Conservation (phyloP, 1,139 yeast species). For the Debaryomyces nepalensis region DNA sequence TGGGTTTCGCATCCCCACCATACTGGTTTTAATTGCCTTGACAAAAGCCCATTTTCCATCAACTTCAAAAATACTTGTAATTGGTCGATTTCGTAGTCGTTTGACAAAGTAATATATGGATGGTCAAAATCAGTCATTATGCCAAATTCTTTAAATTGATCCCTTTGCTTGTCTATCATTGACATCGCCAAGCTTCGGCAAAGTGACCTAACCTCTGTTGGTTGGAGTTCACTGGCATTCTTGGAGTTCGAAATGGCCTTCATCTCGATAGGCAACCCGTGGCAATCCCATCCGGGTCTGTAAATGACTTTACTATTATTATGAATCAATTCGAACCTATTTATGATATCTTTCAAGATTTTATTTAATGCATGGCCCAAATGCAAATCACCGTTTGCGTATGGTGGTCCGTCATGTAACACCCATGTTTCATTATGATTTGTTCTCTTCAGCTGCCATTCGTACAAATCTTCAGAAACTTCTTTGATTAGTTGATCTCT, state of each 20-base stretch:
- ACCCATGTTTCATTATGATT: constrained; percentile 51
- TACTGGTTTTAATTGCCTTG: constrained; percentile 89
- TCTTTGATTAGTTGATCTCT: constrained; percentile 30
- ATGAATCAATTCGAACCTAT: constrained; percentile 65
- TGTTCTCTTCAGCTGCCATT: constrained; percentile 36
- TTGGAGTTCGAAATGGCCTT: constrained; percentile 61
- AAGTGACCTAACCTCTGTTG: constrained; percentile 60
- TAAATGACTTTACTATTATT: constrained; percentile 67
- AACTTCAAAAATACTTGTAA: constrained; percentile 69
- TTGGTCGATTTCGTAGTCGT: constrained; percentile 74
- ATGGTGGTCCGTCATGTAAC: constrained; percentile 97
- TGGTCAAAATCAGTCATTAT: constrained; percentile 82
- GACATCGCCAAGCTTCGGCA: constrained; percentile 71
- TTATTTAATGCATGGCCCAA: constrained; percentile 94
- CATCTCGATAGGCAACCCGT: constrained; percentile 93
- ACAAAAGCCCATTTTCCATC: constrained; percentile 68
- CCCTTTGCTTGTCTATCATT: constrained; percentile 66
- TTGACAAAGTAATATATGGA: constrained; percentile 74
- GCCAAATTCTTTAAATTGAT: constrained; percentile 69
- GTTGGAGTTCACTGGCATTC: constrained; percentile 30
- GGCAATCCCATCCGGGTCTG: constrained; percentile 98
- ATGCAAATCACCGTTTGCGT: constrained; percentile 93
- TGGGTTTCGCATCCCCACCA: constrained; percentile 96
- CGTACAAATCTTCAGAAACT: constrained; percentile 37
- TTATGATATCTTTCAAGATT: constrained; percentile 81